Evolutionary conservation across 2,329 filamentous ascomycete species (phyloP).

Genomic region (Aspergillus jensenii): DNA sequence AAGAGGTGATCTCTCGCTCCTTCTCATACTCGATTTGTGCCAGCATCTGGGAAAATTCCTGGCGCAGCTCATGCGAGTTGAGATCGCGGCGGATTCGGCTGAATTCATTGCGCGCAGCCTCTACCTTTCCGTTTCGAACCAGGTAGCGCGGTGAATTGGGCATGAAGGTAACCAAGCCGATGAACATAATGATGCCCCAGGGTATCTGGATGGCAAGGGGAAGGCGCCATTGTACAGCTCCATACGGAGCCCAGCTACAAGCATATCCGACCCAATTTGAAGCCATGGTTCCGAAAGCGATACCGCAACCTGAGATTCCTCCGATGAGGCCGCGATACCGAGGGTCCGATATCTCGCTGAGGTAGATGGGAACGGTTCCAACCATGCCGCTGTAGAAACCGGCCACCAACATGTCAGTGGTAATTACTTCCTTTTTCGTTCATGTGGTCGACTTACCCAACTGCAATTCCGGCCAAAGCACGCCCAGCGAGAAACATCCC

Average conservation of each 20-base stretch:
- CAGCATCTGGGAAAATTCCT: constrained; percentile 57
- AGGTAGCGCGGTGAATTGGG: constrained; percentile 56
- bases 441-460: constrained; percentile 36
- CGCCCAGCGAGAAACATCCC: constrained; percentile 56
- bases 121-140: constrained; percentile 50
- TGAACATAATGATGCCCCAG: constrained; percentile 56
- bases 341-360: constrained; percentile 55
- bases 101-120: constrained; percentile 51
- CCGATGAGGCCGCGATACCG: constrained; percentile 54
- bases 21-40: constrained; percentile 59
- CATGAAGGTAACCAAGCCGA: constrained; percentile 57
- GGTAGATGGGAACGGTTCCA: constrained; percentile 56
- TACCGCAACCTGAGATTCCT: constrained; percentile 55
- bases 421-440: neutral
- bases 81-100: constrained; percentile 50
- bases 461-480: constrained; percentile 48
- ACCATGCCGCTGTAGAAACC: constrained; percentile 44
- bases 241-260: constrained; percentile 55
- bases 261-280: constrained; percentile 61
- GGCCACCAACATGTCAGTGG: neutral
- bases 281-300: constrained; percentile 56
- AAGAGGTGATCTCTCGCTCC: constrained; percentile 55
- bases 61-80: constrained; percentile 43
- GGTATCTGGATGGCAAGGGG: constrained; percentile 57
- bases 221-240: constrained; percentile 55